phyloP scores from a whole-genome alignment of 257 asterid genomes.

The Petunia secreta region DNA sequence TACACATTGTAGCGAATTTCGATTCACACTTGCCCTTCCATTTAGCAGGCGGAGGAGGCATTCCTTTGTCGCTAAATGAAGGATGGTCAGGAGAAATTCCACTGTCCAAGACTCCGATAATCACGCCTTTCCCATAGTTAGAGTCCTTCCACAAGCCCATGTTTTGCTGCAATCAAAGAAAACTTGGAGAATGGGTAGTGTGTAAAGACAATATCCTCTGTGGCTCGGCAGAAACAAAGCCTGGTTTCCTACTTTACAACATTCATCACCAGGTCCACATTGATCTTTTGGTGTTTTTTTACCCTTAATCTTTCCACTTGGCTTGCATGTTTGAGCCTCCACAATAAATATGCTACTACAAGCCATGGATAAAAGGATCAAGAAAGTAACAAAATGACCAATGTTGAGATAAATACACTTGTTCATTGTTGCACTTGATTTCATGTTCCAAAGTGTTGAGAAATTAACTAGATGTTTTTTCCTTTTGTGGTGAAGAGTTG shows the following conservation, averaged over 20 bases:
- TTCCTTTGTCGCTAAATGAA: conserved; percentile 30
- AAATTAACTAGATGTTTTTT: not conserved
- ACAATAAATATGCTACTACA: not conserved
- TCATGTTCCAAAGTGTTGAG: not conserved
- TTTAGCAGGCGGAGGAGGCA: conserved; percentile 35
- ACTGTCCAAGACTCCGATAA: conserved; percentile 38
- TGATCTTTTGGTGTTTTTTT: conserved; percentile 30
- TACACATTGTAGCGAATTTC: conserved; percentile 5
- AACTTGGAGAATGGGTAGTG: conserved; percentile 31
- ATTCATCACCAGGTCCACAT: conserved; percentile 34
- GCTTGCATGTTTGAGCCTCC: conserved; percentile 35
- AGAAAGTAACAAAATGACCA: conserved; percentile 6
- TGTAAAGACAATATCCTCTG: not conserved
- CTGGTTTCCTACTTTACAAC: conserved; percentile 29
- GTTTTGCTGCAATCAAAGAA: conserved; percentile 28
- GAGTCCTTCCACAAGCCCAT: conserved; percentile 27
- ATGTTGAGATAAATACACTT: no score
- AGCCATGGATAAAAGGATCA: not conserved
- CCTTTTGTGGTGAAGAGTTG: not conserved
- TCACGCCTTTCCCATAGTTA: conserved; percentile 40
- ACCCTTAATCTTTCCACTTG: conserved; percentile 32
- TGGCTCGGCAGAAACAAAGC: conserved; percentile 33
- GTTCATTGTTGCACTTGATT: conserved; percentile 11
- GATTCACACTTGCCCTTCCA: conserved; percentile 42
- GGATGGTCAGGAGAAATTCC: conserved; percentile 39